Base-by-base conservation (phyloP, 83 land plant genomes). In the Diphasiastrum complanatum region DNA sequence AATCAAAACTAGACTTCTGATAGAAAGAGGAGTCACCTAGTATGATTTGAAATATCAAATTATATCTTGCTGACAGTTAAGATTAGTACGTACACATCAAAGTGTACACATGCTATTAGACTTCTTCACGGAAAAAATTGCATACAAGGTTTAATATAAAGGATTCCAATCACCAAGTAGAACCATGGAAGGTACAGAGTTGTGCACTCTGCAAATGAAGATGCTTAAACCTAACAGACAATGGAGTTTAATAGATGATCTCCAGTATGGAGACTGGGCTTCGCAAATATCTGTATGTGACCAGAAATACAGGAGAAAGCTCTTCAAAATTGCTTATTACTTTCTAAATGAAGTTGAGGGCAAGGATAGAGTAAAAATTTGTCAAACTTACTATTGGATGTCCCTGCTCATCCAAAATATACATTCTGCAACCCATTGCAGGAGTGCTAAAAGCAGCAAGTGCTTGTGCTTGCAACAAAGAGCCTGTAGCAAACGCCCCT, bases 401-500 rank as follows among this genome's bases (percentile, higher is more conserved):
- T 2, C 96, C 98, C 68, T 70, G 71, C 51, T 65, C 63, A 11
- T 81, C 96, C 59, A 93, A 86, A 49, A 93, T 91, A 38, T 71
- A 79, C 19, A 93, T 61, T 25, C 51, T 53, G 77, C 98, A 92
- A n/a, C 98, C 96, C 96, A 93, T 81, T 19, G 86, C 91, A 32
- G 98, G 86, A 34, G 98, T 93, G 60, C 98, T 93, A 53, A 93
- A 89, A 45, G 91, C 79, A 47, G 96, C 70, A 56, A 93, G 68
- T 19, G 91, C 65, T 16, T 93, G 98, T 23, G 88, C 51, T 71
- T 93, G 98, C 40, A 93, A 56, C 63, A 93, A 5, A 4, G 96
- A 85, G 12, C 98, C 98, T 37, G 89, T 57, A 37, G 81, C 81
- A 75, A 89, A 93, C 16, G 75, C 96, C 30, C 96, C 96, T 47